phyloP scores from a whole-genome alignment of 805 yeast genomes.

The Pichia membranifaciens region DNA sequence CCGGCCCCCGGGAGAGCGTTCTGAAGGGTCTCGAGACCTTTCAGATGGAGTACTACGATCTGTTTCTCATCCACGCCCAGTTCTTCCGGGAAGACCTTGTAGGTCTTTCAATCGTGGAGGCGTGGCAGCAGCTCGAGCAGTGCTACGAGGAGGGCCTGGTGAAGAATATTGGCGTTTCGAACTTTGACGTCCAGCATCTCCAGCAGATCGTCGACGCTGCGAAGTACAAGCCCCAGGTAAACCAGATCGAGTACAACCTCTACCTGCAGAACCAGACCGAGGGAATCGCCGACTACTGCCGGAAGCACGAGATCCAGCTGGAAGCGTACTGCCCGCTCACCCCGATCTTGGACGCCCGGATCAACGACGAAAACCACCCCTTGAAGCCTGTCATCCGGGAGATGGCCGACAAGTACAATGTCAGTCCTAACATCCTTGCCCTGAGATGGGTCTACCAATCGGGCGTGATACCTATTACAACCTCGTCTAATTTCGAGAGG shows the following conservation, averaged over 20 bases:
- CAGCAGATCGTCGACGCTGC: slow-evolving; percentile 38
- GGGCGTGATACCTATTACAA: slow-evolving; percentile 71
- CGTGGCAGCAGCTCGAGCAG: slow-evolving; percentile 43
- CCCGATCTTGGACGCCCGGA: slow-evolving; percentile 47
- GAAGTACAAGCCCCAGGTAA: slow-evolving; percentile 49
- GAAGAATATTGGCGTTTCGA: slow-evolving; percentile 55
- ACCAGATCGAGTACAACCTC: slow-evolving; percentile 67
- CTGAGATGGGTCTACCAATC: slow-evolving; percentile 64
- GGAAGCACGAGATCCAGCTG: slow-evolving; percentile 43
- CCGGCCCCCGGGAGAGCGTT: slow-evolving; percentile 45
- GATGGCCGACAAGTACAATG: slow-evolving; percentile 49
- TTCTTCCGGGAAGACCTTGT: slow-evolving; percentile 35
- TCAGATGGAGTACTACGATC: slow-evolving; percentile 49
- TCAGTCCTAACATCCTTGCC: slow-evolving; percentile 55
- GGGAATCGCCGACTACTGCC: slow-evolving; percentile 46
- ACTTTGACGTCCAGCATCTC: slow-evolving; percentile 47
- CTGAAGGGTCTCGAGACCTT: slow-evolving; percentile 42
- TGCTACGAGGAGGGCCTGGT: slow-evolving; percentile 40
- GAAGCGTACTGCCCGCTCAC: slow-evolving; percentile 67
- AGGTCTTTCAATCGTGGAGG: slow-evolving; percentile 43
- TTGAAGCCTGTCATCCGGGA: slow-evolving; percentile 30
- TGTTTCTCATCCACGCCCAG: slow-evolving; percentile 60
- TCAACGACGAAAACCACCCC: slow-evolving; percentile 35
- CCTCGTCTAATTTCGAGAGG: slow-evolving; percentile 55
- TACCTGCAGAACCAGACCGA: slow-evolving; percentile 60